phyloP scores from a whole-genome alignment of 176 grass and related monocot species.

The Ananas comosus region DNA sequence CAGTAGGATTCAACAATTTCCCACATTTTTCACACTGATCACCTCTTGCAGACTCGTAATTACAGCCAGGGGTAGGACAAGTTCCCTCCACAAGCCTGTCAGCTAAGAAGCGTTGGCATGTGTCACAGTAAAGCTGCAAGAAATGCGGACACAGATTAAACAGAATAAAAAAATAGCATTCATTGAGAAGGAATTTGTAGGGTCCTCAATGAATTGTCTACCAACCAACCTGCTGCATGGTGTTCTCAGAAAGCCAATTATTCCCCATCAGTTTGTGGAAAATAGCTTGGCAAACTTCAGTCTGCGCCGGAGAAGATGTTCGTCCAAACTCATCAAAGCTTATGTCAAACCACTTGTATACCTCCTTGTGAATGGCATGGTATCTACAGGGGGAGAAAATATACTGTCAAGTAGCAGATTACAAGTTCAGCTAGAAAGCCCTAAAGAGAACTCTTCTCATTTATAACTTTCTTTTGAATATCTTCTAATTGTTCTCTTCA shows the following conservation, averaged over 20 bases:
- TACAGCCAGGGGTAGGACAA: constrained; percentile 71
- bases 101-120: constrained; percentile 76
- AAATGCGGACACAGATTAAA: not conserved
- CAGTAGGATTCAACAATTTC: constrained; percentile 85
- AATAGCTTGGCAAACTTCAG: constrained; percentile 82
- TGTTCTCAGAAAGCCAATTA: constrained; percentile 90
- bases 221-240: constrained; percentile 69
- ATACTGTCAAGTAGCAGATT: constrained; percentile 13
- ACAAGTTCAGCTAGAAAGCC: constrained; percentile 6
- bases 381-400: constrained; percentile 46
- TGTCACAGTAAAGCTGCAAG: constrained; percentile 81
- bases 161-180: constrained; percentile 9
- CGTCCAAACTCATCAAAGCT: constrained; percentile 97
- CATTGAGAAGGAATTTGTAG: not conserved
- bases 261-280: constrained; percentile 91
- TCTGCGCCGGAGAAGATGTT: constrained; percentile 71
- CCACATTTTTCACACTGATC: constrained; percentile 98
- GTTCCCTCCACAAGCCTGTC: constrained; percentile 87
- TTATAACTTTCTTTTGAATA: not conserved
- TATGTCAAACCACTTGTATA: constrained; percentile 96
- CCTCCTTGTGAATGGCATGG: constrained; percentile 70
- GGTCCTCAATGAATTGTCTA: not conserved
- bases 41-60: constrained; percentile 63
- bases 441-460: not conserved
- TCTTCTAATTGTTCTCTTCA: not conserved